Conservation (phyloP, 768 basidiomycete genomes). For the Psilocybe cyanescens region DNA sequence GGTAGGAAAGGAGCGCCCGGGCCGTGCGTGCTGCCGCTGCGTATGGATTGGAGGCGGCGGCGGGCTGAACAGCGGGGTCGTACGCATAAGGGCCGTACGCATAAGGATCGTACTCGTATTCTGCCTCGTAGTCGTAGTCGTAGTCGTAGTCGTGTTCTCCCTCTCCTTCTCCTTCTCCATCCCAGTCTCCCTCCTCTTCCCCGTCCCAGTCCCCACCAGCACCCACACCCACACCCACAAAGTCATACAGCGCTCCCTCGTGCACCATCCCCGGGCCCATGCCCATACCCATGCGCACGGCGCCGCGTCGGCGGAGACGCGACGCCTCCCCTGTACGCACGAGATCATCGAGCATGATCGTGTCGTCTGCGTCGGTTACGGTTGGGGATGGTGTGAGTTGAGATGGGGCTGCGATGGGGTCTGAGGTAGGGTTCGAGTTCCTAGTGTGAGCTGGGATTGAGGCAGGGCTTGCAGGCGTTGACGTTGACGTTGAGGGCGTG, state of each 20-base stretch:
- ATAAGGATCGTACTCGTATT: too few relatives aligned
- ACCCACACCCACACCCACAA: neutral
- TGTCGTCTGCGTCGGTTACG: conserved; percentile 57
- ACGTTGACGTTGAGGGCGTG: too few relatives aligned
- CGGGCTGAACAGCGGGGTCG: neutral
- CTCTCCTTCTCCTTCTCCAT: neutral
- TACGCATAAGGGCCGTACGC: neutral
- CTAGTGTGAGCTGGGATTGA: too few relatives aligned
- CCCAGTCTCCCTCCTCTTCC: neutral
- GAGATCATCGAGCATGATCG: conserved; percentile 74
- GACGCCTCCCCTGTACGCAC: conserved; percentile 78
- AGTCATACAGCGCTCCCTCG: conserved; percentile 4
- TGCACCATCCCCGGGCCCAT: conserved; percentile 43
- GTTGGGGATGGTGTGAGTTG: neutral
- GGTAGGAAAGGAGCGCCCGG: too few relatives aligned
- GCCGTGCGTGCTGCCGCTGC: neutral
- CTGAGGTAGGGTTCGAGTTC: too few relatives aligned
- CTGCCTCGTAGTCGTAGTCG: too few relatives aligned
- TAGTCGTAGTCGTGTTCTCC: too few relatives aligned
- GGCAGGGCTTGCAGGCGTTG: too few relatives aligned
- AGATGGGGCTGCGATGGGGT: too few relatives aligned
- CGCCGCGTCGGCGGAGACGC: conserved; percentile 71
- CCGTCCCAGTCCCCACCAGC: neutral
- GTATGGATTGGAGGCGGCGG: neutral
- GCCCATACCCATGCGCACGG: conserved; percentile 46